These are phyloP conservation scores for Podila epigama DNA, from an alignment of 192 early-diverging fungal species.

Conservation along the genomic window DNA sequence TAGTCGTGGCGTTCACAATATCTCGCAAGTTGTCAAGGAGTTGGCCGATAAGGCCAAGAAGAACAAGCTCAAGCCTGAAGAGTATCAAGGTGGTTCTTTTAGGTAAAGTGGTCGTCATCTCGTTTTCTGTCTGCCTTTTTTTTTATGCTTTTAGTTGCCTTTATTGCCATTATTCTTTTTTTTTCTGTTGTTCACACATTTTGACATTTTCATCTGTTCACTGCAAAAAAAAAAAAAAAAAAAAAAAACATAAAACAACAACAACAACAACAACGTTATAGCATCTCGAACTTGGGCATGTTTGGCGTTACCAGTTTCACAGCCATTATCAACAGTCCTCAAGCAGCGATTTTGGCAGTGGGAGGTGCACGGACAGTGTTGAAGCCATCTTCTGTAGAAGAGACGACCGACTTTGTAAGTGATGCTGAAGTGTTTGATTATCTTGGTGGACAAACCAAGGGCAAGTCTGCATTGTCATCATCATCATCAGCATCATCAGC, in stretches of 20 bases:
- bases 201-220: not conserved
- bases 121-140: no score
- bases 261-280: no score
- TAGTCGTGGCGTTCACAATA: conserved; percentile 71
- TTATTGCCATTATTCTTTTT: no score
- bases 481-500: conserved; percentile 15
- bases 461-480: no score
- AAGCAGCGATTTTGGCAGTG: conserved; percentile 82
- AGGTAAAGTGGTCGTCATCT: conserved; percentile 48
- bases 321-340: conserved; percentile 91
- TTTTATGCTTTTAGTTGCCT: no score
- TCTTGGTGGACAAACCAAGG: conserved; percentile 32
- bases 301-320: conserved; percentile 87
- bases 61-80: conserved; percentile 87
- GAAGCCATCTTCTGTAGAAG: conserved; percentile 41
- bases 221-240: no score
- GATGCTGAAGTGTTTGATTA: conserved; percentile 49
- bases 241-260: no score
- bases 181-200: not conserved
- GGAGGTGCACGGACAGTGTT: conserved; percentile 56
- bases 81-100: conserved; percentile 95
- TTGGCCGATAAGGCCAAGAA: conserved; percentile 79
- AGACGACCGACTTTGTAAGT: conserved; percentile 26
- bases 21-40: conserved; percentile 76
- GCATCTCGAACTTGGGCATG: conserved; percentile 95